Evolutionary conservation across 441 rosid genomes (phyloP).

Genomic region (Omphalea diandra): DNA sequence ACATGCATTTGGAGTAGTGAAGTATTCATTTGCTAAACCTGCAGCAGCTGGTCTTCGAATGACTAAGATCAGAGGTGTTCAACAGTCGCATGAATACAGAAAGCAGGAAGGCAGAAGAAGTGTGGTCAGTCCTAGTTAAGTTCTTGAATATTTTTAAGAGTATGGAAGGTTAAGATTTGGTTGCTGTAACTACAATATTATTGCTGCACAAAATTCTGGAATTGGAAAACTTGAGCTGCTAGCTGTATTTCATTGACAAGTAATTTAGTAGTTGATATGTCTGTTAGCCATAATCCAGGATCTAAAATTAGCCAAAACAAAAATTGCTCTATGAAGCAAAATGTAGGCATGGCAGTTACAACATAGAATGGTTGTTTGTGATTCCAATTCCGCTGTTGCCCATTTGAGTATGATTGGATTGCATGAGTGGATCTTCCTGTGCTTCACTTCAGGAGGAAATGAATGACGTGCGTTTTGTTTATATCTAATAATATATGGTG

Average conservation of each 20-base stretch:
- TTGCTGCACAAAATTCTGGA: neutral
- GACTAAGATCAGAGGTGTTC: neutral
- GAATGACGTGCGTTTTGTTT: too few species aligned
- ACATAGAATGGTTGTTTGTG: too few species aligned
- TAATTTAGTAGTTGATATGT: neutral
- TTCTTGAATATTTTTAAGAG: neutral
- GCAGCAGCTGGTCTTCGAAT: neutral
- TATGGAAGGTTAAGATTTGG: slow-evolving; percentile 7
- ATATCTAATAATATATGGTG: too few species aligned
- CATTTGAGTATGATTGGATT: neutral
- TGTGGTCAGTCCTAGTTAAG: neutral
- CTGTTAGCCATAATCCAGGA: neutral
- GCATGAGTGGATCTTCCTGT: neutral
- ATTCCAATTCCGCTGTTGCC: neutral
- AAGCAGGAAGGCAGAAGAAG: neutral
- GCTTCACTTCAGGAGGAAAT: neutral
- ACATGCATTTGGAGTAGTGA: too few species aligned
- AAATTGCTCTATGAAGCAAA: neutral
- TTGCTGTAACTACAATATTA: slow-evolving; percentile 7
- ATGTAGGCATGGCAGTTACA: neutral
- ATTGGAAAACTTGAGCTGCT: neutral
- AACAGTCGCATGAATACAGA: neutral
- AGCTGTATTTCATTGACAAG: too few species aligned
- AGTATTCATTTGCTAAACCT: slow-evolving; percentile 1
- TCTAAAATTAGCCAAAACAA: neutral